A percentile compares a stretch with the other conserved stretches of the same genome.
Evolutionary conservation across 129 eudicot species (phyloP).

Genomic region (Smallanthus sonchifolius): DNA sequence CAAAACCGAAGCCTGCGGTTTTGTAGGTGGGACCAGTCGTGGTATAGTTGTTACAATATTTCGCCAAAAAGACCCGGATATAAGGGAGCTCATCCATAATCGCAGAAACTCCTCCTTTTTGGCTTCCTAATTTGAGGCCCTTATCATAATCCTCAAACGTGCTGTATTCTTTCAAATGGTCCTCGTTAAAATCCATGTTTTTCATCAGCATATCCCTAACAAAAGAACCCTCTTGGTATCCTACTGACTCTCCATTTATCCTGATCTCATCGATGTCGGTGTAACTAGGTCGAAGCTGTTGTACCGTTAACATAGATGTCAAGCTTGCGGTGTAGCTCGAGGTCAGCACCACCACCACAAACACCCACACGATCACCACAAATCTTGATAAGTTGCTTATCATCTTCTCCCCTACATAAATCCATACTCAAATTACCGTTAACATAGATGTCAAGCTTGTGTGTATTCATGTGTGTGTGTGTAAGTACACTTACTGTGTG

Average conservation of each 20-base stretch:
- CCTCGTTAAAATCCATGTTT: background rate
- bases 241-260: slow-evolving; percentile 17
- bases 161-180: background rate
- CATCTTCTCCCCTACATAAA: slow-evolving; percentile 34
- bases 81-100: slow-evolving; percentile 12
- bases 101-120: slow-evolving; percentile 7
- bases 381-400: slow-evolving; percentile 38
- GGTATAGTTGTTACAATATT: slow-evolving; percentile 1
- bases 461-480: background rate
- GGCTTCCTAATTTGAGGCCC: background rate
- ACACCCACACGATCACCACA: slow-evolving; percentile 14
- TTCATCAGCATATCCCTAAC: background rate
- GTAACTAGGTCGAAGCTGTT: slow-evolving; percentile 34
- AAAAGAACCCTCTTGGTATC: slow-evolving; percentile 15
- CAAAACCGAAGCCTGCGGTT: slow-evolving; percentile 12
- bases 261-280: background rate
- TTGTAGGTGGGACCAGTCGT: background rate
- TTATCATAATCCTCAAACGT: background rate
- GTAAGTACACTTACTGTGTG: slow-evolving; percentile 10
- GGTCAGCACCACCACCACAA: slow-evolving; percentile 41
- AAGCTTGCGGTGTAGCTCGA: slow-evolving; percentile 57
- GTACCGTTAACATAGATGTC: slow-evolving; percentile 42
- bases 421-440: background rate
- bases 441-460: too few species aligned
- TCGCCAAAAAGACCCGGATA: background rate